phyloP scores from a whole-genome alignment of 768 basidiomycete genomes.

The Pisolithus microcarpus region DNA sequence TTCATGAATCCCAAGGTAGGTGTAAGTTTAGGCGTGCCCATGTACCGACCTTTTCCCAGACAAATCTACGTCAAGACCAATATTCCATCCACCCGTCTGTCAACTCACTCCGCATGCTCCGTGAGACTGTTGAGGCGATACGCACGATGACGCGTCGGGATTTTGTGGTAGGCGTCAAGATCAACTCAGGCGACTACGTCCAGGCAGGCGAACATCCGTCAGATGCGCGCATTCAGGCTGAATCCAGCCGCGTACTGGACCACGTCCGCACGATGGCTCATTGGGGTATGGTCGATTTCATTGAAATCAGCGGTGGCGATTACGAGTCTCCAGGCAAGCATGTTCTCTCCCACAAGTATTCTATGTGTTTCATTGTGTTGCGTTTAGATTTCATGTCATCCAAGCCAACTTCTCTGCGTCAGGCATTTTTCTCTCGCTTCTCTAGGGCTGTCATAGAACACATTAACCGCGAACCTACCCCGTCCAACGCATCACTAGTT shows the following conservation, averaged over 20 bases:
- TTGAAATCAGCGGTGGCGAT: conserved; percentile 84
- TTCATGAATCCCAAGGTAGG: conserved; percentile 69
- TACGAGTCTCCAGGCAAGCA: conserved; percentile 69
- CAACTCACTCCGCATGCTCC: conserved; percentile 51
- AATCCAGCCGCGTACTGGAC: conserved; percentile 39
- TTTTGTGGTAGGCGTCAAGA: conserved; percentile 74
- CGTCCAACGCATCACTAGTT: conserved; percentile 16
- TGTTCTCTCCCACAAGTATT: conserved; percentile 6
- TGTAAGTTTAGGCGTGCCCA: background rate
- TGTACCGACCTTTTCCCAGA: conserved; percentile 26
- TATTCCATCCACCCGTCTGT: conserved; percentile 37
- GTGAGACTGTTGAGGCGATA: conserved; percentile 48
- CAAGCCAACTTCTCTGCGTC: conserved; percentile 34
- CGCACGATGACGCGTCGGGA: conserved; percentile 43
- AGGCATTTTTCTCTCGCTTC: conserved; percentile 69
- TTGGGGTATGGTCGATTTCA: conserved; percentile 70
- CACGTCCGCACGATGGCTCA: conserved; percentile 55
- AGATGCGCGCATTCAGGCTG: conserved; percentile 26
- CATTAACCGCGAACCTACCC: conserved; percentile 26
- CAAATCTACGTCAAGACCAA: conserved; percentile 51
- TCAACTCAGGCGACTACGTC: conserved; percentile 74
- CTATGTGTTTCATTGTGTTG: background rate
- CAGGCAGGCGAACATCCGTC: conserved; percentile 21
- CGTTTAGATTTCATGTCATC: conserved; percentile 38
- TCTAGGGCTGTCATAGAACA: conserved; percentile 47